phyloP scores from a whole-genome alignment of 768 basidiomycete species.

The Sistotremastrum niveocremeum region DNA sequence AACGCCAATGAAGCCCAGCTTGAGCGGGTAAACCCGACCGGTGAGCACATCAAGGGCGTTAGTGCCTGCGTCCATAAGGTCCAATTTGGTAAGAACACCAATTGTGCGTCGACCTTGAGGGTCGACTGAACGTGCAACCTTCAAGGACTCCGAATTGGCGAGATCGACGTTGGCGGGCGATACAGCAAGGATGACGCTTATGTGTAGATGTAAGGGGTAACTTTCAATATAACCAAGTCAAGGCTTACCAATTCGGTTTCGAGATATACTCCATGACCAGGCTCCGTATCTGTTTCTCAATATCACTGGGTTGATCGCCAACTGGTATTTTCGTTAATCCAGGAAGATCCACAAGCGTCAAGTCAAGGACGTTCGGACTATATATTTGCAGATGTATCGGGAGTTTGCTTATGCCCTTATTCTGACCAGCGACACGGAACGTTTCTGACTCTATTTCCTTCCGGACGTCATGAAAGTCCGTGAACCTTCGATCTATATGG shows the following conservation, averaged over 20 bases:
- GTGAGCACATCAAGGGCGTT: constrained; percentile 94
- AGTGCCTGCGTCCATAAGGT: constrained; percentile 98
- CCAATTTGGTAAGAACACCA: constrained; percentile 92
- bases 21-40: constrained; percentile 93
- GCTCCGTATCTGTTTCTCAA: constrained; percentile 90
- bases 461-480: constrained; percentile 89
- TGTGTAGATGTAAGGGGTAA: neutral
- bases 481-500: constrained; percentile 90
- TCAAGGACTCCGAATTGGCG: constrained; percentile 95
- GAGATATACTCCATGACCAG: constrained; percentile 94
- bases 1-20: constrained; percentile 95
- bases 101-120: constrained; percentile 94
- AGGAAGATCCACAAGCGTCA: constrained; percentile 93
- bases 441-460: constrained; percentile 98
- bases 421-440: constrained; percentile 92
- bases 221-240: neutral
- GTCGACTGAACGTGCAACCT: constrained; percentile 90
- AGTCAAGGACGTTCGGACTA: constrained; percentile 87
- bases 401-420: constrained; percentile 94
- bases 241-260: constrained; percentile 79
- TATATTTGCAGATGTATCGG: constrained; percentile 94
- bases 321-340: constrained; percentile 98
- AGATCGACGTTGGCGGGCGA: constrained; percentile 97
- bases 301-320: constrained; percentile 95
- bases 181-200: constrained; percentile 89